Conservation (phyloP, 441 rosid species). For the Manihot esculenta region DNA sequence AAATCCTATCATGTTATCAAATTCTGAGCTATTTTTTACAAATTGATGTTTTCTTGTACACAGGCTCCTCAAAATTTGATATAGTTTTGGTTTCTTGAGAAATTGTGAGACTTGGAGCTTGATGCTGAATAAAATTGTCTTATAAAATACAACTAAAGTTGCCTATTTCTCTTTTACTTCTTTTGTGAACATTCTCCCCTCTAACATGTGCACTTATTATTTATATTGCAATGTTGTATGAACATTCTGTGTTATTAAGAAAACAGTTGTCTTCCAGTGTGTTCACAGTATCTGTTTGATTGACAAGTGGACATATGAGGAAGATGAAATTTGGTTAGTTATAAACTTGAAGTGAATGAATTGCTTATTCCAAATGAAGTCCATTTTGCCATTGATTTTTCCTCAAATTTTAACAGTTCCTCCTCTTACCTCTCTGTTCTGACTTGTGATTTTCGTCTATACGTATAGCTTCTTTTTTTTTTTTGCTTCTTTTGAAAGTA, state of each 20-base stretch:
- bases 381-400: background rate
- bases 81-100: background rate
- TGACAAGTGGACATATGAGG: background rate
- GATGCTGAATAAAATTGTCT: background rate
- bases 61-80: slow-evolving; percentile 1
- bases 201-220: background rate
- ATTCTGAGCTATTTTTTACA: background rate
- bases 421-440: background rate
- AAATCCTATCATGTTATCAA: slow-evolving; percentile 9
- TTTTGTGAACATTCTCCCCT: background rate
- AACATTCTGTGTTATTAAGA: background rate
- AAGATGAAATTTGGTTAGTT: slow-evolving; percentile 6
- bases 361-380: background rate
- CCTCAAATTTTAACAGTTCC: background rate
- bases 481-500: background rate
- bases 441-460: background rate
- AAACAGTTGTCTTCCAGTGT: background rate
- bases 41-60: background rate
- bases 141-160: background rate
- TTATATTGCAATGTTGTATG: background rate
- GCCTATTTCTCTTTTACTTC: background rate
- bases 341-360: background rate
- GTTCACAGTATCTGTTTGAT: background rate
- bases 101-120: slow-evolving; percentile 4
- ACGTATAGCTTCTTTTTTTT: background rate